A percentile compares a stretch with the other conserved stretches of the same genome.
Conservation (phyloP, 176 grass and related monocot genomes). For the Bothriochloa decipiens region DNA sequence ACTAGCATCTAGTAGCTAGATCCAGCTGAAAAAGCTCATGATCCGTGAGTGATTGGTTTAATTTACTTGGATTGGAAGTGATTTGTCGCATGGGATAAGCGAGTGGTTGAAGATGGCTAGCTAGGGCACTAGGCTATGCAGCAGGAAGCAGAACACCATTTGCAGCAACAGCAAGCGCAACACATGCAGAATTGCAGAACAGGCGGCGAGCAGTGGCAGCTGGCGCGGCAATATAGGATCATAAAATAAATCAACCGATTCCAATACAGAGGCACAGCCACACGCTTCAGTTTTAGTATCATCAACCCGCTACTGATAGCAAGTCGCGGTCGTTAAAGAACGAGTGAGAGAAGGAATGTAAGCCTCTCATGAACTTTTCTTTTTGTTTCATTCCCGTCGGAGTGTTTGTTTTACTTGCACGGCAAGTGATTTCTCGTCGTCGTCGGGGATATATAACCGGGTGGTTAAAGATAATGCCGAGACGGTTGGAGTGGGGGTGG, state of each 20-base stretch:
- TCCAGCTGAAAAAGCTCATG: neutral
- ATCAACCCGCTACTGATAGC: too few relatives aligned
- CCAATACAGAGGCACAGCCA: too few relatives aligned
- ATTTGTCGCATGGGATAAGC: neutral
- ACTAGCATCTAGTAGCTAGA: neutral
- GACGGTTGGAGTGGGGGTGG: neutral
- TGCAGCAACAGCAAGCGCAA: too few relatives aligned
- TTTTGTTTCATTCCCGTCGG: neutral
- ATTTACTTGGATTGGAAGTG: constrained; percentile 58
- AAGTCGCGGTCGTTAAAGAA: too few relatives aligned
- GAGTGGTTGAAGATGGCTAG: neutral
- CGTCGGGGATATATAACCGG: neutral
- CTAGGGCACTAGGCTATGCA: too few relatives aligned
- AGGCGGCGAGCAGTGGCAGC: too few relatives aligned
- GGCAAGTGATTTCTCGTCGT: neutral
- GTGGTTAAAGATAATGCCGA: neutral
- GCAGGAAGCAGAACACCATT: too few relatives aligned
- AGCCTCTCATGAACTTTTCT: neutral
- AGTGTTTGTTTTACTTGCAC: neutral
- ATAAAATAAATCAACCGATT: too few relatives aligned
- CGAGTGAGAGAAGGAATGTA: too few relatives aligned
- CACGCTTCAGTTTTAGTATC: too few relatives aligned
- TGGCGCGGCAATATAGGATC: too few relatives aligned
- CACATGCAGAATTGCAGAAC: too few relatives aligned
- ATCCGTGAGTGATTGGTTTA: neutral